Base-by-base conservation (phyloP, 108 stramenopile genomes). In the Skeletonema potamos region DNA sequence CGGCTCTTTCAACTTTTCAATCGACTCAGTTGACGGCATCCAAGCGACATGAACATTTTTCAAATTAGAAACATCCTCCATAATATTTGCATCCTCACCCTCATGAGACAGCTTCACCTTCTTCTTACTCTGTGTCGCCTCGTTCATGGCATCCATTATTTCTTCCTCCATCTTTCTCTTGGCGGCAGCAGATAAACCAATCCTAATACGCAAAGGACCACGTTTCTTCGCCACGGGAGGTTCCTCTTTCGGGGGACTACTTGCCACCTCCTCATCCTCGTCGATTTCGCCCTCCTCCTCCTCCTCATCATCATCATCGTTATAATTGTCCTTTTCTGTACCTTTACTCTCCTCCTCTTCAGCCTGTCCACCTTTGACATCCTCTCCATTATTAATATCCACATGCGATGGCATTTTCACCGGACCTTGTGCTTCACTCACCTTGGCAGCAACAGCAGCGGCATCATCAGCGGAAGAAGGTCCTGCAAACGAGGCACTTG, bases 121-220 rank as follows among this genome's bases (percentile, higher is more conserved):
- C 58, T 70, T 51, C 48, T 51, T 51, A 51, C 22, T 51, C 8
- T 4, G 22, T 51, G 48, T 22, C 8, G 22, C 48, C 48, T 51
- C 48, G 22, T 51, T 51, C 48, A 51, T 51, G 48, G 48, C 48
- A 24, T 51, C 48, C 48, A 22, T 51, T 20, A 22, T 51, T 20
- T 51, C 69, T 51, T 71, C 70, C 26, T 33, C 44, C 11, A 62
- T 27, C 54, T 62, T 62, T 59, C 62, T 51, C 13, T 46, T 43
- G 32, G 46, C 62, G 15, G 64, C 41, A 7, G 65, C 64, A 20
- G 77, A 70, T 46, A 78, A 27, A 34, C 64, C 64, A 55, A 78
- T 78, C 27, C 58, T 65, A 48, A 78, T 78, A 27, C 62, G 51
- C 26, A 77, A 64, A 3, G 76, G 76, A 27, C 70, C 39, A 37